Conservation (phyloP, 768 basidiomycete genomes). For the Mycena floridula region DNA sequence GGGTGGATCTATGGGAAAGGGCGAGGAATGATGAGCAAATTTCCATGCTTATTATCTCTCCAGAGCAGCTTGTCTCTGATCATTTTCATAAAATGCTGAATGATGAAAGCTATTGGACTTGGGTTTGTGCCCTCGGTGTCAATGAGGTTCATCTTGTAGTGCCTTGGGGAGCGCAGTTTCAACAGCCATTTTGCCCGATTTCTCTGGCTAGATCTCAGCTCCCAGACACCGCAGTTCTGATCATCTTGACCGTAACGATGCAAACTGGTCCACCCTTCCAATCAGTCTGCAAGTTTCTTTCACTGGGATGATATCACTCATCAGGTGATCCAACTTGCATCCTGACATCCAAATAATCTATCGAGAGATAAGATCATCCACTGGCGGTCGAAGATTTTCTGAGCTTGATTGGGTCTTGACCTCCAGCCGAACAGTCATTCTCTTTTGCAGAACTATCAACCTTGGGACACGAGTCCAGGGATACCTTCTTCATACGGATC, state of each 20-base stretch:
- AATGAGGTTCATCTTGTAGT: constrained; percentile 21
- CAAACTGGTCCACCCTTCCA: background rate
- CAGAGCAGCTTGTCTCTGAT: constrained; percentile 16
- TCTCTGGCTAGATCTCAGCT: constrained; percentile 12
- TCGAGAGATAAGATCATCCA: constrained; percentile 10
- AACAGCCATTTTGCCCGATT: constrained; percentile 16
- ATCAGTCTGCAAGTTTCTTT: constrained; percentile 14
- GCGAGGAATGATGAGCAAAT: background rate
- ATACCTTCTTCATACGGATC: constrained; percentile 18
- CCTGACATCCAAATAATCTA: constrained; percentile 18
- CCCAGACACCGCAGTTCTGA: constrained; percentile 1
- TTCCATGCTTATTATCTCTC: constrained; percentile 15
- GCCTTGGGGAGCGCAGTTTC: constrained; percentile 18
- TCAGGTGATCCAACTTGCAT: constrained; percentile 19
- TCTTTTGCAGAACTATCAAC: constrained; percentile 21
- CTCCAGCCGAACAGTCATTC: constrained; percentile 12
- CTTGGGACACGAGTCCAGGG: constrained; percentile 14
- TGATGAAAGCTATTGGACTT: constrained; percentile 10
- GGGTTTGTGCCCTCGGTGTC: constrained; percentile 17
- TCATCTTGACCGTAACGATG: background rate
- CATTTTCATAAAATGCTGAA: constrained; percentile 13
- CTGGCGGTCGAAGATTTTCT: constrained; percentile 13
- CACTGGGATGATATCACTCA: constrained; percentile 10
- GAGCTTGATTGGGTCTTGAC: constrained; percentile 20
- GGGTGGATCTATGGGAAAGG: background rate